Evolutionary conservation across 2,329 filamentous ascomycete species (phyloP), one percentile per base, ranked within the genome.

Genomic region (Xylariales sp.): DNA sequence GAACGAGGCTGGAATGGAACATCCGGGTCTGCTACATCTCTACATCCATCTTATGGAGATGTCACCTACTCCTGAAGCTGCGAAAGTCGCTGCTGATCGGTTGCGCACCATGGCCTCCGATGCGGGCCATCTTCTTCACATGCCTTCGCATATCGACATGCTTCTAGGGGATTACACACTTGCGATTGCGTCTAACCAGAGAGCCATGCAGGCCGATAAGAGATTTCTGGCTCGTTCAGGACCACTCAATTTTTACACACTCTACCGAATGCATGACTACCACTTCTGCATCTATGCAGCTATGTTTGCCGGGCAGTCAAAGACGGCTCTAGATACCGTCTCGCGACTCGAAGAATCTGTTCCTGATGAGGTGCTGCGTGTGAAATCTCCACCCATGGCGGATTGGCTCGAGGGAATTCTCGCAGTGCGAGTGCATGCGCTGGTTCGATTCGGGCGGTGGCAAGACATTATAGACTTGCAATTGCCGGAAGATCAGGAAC

Each of bases 31-130:
- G 0, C 66, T 88, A 5, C 86, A 90, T 57, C 63, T 88, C 22
- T 89, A 89, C 58, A 85, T 88, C 28, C 84, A 88, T 51, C 72
- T 87, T 3, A 84, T 87, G 70, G 85, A 89, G 55, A 88, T 88
- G 84, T 88, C 84, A 0, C 64, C 68, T 0, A 71, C 66, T 0
- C 84, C 84, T 0, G 84, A 87, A 56, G 56, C 62, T 1, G 85
- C 80, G 1, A 58, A 86, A 12, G 64, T 73, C 0, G 68, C 74
- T 0, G 83, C 82, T 4, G 74, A 88, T 51, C 63, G 66, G 12
- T 69, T 88, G 9, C 78, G 84, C 16, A 70, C 68, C 8, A 69
- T 88, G 2, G 75, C 84, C 0, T 84, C 84, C 0, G 83, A 88
- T 55, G 71, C 78, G 0, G 84, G 84, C 1, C 85, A 89, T 58